Conservation (phyloP, 805 yeast genomes). For the Hanseniaspora osmophila region DNA sequence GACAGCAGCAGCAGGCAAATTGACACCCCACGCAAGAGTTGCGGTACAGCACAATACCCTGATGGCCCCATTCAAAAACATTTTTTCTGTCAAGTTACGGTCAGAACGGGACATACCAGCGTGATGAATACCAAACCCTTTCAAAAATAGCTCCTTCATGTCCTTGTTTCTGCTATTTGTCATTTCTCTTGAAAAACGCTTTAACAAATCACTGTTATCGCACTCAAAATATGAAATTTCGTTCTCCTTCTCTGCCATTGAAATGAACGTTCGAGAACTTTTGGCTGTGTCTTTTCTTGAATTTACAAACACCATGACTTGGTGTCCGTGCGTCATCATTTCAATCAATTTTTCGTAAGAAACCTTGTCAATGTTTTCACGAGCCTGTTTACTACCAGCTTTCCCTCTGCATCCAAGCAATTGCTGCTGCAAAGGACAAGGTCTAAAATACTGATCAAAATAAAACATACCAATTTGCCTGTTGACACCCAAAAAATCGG, state of each 20-base stretch:
- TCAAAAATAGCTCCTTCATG: conserved; percentile 58
- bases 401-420: conserved; percentile 78
- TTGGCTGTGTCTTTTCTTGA: conserved; percentile 85
- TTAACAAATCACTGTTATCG: conserved; percentile 28
- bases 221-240: conserved; percentile 31
- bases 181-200: conserved; percentile 47
- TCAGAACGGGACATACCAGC: conserved; percentile 94
- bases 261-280: conserved; percentile 60
- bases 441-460: conserved; percentile 86
- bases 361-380: conserved; percentile 60
- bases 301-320: conserved; percentile 94
- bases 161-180: conserved; percentile 62
- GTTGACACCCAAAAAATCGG: conserved; percentile 87
- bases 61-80: conserved; percentile 76
- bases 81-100: conserved; percentile 74
- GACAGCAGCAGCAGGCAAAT: conserved; percentile 94
- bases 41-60: conserved; percentile 91
- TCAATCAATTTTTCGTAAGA: conserved; percentile 64
- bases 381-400: conserved; percentile 54
- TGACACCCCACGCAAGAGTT: conserved; percentile 98
- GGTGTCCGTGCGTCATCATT: conserved; percentile 56
- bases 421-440: conserved; percentile 83
- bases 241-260: conserved; percentile 41
- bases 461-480: conserved; percentile 84
- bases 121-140: conserved; percentile 89